Conservation (phyloP, 306 rosid genomes). For the Rosa lucieae region DNA sequence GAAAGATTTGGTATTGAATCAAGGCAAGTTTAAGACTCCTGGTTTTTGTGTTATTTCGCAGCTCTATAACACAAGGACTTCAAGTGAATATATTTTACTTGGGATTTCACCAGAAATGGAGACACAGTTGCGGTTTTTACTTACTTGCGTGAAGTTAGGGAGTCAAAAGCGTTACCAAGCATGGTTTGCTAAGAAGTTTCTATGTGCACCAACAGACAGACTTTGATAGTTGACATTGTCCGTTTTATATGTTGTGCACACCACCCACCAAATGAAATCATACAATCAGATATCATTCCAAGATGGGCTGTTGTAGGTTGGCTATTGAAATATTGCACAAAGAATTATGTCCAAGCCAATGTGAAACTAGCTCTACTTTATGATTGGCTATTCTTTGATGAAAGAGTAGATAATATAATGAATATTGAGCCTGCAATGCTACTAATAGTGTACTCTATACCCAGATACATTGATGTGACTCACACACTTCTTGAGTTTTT, state of each 20-base stretch:
- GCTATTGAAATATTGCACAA: slow-evolving; percentile 63
- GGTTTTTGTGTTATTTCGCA: slow-evolving; percentile 58
- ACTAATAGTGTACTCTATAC: slow-evolving; percentile 71
- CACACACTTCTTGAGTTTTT: slow-evolving; percentile 66
- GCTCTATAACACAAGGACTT: slow-evolving; percentile 59
- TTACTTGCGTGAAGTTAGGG: slow-evolving; percentile 72
- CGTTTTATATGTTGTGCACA: slow-evolving; percentile 79
- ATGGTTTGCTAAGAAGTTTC: slow-evolving; percentile 76
- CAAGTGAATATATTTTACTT: slow-evolving; percentile 56
- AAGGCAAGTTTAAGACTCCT: slow-evolving; percentile 35
- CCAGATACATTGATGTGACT: slow-evolving; percentile 56
- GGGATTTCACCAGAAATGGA: slow-evolving; percentile 81
- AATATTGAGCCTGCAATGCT: slow-evolving; percentile 84
- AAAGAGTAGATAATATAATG: slow-evolving; percentile 66
- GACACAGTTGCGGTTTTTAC: slow-evolving; percentile 55
- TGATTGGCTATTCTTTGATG: slow-evolving; percentile 90
- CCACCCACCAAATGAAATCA: slow-evolving; percentile 82
- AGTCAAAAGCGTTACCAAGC: slow-evolving; percentile 63
- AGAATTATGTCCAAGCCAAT: slow-evolving; percentile 46
- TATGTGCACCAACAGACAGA: slow-evolving; percentile 51
- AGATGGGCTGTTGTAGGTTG: slow-evolving; percentile 91
- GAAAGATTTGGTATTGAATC: slow-evolving; percentile 58
- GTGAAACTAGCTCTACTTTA: slow-evolving; percentile 74
- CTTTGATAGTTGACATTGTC: slow-evolving; percentile 60
- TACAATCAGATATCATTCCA: slow-evolving; percentile 76